A percentile compares a stretch with the other conserved stretches of the same genome.
These are phyloP conservation scores for Akanthomyces lecanii DNA, from an alignment of 2,329 filamentous ascomycete species.

Conservation along the genomic window DNA sequence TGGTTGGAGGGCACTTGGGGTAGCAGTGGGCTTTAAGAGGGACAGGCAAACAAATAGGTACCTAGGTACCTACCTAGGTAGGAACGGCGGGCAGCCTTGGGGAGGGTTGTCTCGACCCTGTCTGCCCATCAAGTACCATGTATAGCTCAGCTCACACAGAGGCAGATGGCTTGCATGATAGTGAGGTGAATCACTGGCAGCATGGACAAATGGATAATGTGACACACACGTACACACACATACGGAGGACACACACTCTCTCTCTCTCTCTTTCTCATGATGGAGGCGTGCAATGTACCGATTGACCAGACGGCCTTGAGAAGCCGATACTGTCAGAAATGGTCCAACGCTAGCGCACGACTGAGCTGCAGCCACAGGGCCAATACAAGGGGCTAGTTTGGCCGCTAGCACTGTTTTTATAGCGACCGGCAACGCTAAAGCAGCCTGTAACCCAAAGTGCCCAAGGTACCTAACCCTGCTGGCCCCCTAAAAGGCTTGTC, in stretches of 20 bases:
- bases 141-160: neutral
- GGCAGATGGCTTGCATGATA: no score
- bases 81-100: neutral
- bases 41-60: neutral
- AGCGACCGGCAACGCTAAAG: neutral
- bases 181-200: no score
- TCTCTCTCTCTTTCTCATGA: no score
- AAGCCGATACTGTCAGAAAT: neutral
- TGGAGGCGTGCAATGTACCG: neutral
- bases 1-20: neutral
- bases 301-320: neutral
- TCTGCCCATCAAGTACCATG: no score
- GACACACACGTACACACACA: neutral
- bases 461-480: neutral
- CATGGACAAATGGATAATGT: no score
- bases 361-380: neutral
- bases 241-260: neutral
- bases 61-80: no score
- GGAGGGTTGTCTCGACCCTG: neutral
- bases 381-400: neutral
- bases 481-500: neutral
- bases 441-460: neutral
- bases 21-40: slow-evolving; percentile 2
- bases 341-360: neutral
- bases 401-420: neutral